Evolutionary conservation across 441 rosid genomes (phyloP), one percentile per base, ranked within the genome.

Genomic region (Populus hybrid): DNA sequence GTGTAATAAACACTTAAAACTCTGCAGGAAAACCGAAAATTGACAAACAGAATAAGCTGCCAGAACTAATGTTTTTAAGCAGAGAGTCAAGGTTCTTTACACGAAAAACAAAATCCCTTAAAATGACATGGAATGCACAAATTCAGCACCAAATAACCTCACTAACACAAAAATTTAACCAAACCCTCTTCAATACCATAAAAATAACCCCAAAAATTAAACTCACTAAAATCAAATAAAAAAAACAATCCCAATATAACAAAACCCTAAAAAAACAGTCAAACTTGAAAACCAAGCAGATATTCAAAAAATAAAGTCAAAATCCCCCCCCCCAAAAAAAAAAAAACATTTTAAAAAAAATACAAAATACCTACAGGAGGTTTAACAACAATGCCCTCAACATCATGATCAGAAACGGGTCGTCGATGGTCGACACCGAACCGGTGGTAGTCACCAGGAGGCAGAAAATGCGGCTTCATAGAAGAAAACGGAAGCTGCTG

Each of bases 381-480:
- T 80, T 86, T 89, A 53, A 89, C 83, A 24, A 88, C 85, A 40
- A 91, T 84, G 56, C 82, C 88, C 21, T 91, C 98, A 8, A 87
- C 42, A 56, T 79, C 86, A 40, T 81, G 92, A 86, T 88, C 92
- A 79, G 78, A 67, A 78, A 42, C 77, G 64, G 83, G 84, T 21
- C 80, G 84, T 3, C 87, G 80, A 59, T 82, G 53, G 31, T 12
- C 71, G 61, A 36, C 28, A 38, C 86, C 82, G 76, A 94, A 90
- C 45, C 90, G 87, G 82, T 91, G 98, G 82, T 91, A 89, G 85
- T 91, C 97, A 14, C 80, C 89, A 28, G 96, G 89, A 77, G 88
- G 80, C 77, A 78, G 78, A 75, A 92, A 83, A 9, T 92, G 89
- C 82, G 92, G 93, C 82, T 87, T 91, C 88, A 83, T 88, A 68